phyloP scores from a whole-genome alignment of 1,139 yeast species.

The Saccharomyces hybrid region DNA sequence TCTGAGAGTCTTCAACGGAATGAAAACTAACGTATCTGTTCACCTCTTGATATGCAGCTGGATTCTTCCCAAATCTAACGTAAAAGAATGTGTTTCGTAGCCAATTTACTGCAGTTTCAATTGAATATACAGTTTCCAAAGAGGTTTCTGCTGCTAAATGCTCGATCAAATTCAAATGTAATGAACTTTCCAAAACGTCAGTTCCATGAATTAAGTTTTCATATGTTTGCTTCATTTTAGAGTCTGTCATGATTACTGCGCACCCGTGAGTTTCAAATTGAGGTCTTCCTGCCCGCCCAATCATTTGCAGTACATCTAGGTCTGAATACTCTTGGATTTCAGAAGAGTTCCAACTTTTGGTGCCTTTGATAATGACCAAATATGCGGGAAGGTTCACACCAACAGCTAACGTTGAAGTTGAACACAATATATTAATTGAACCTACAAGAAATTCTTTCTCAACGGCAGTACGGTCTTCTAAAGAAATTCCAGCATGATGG shows the following conservation, averaged over 20 bases:
- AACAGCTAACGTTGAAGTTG: slow-evolving; percentile 69
- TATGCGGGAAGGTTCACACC: slow-evolving; percentile 96
- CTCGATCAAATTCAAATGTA: slow-evolving; percentile 40
- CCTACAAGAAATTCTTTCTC: slow-evolving; percentile 42
- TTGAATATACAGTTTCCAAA: slow-evolving; percentile 35
- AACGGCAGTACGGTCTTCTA: slow-evolving; percentile 38
- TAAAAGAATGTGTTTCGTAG: slow-evolving; percentile 45
- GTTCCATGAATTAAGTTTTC: slow-evolving; percentile 39
- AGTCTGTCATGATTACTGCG: slow-evolving; percentile 47
- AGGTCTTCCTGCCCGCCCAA: slow-evolving; percentile 53
- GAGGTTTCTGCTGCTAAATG: slow-evolving; percentile 44
- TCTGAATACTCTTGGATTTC: slow-evolving; percentile 38
- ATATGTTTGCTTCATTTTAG: slow-evolving; percentile 33
- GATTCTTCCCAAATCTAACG: slow-evolving; percentile 37
- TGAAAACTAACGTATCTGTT: slow-evolving; percentile 11
- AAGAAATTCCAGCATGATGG: slow-evolving; percentile 52
- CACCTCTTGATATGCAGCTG: slow-evolving; percentile 33
- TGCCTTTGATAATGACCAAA: slow-evolving; percentile 87
- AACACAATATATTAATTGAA: slow-evolving; percentile 39
- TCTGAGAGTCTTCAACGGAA: slow-evolving; percentile 24
- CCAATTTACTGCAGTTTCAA: slow-evolving; percentile 42
- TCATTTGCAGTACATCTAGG: slow-evolving; percentile 44
- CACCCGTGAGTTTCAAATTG: slow-evolving; percentile 46
- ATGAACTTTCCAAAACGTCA: slow-evolving; percentile 43
- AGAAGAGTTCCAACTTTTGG: slow-evolving; percentile 38